phyloP scores from a whole-genome alignment of 2,329 filamentous ascomycete species.

The Davidsoniella eucalypti region DNA sequence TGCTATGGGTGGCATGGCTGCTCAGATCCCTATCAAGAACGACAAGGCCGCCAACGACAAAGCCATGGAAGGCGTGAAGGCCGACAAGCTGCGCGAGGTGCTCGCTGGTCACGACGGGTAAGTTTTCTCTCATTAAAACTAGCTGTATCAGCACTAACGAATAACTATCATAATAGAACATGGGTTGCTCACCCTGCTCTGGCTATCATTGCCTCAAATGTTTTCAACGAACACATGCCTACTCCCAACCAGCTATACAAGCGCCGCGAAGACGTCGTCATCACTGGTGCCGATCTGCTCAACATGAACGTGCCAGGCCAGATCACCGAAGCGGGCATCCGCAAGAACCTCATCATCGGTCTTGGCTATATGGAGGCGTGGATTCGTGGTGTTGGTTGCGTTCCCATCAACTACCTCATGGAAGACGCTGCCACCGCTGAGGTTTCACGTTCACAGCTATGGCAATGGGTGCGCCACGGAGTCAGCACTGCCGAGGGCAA shows the following conservation, averaged over 20 bases:
- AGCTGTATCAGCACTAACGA: slow-evolving; percentile 6
- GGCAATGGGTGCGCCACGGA: slow-evolving; percentile 77
- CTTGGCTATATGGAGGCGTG: slow-evolving; percentile 98
- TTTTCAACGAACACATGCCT: slow-evolving; percentile 98
- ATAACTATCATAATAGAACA: slow-evolving; percentile 29
- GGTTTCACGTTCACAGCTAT: slow-evolving; percentile 83
- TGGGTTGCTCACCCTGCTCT: slow-evolving; percentile 97
- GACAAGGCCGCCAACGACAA: slow-evolving; percentile 79
- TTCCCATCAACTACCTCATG: slow-evolving; percentile 97
- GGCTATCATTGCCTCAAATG: slow-evolving; percentile 68
- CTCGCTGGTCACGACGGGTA: slow-evolving; percentile 77
- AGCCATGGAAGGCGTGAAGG: slow-evolving; percentile 83
- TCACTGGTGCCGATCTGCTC: slow-evolving; percentile 76
- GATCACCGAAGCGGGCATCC: slow-evolving; percentile 86
- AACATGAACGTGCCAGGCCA: slow-evolving; percentile 96
- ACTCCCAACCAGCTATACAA: slow-evolving; percentile 92
- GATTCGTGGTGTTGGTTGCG: slow-evolving; percentile 85
- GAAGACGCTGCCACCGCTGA: slow-evolving; percentile 96
- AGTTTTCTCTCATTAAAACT: slow-evolving; percentile 4
- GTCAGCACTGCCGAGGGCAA: slow-evolving; percentile 72
- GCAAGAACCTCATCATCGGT: slow-evolving; percentile 94
- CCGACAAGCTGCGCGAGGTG: slow-evolving; percentile 92
- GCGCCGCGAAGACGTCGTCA: slow-evolving; percentile 73
- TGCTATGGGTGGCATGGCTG: slow-evolving; percentile 97
- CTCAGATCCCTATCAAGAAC: slow-evolving; percentile 97